These are phyloP conservation scores for Clonostachys solani DNA, from an alignment of 2,329 filamentous ascomycete genomes.

Conservation along the genomic window DNA sequence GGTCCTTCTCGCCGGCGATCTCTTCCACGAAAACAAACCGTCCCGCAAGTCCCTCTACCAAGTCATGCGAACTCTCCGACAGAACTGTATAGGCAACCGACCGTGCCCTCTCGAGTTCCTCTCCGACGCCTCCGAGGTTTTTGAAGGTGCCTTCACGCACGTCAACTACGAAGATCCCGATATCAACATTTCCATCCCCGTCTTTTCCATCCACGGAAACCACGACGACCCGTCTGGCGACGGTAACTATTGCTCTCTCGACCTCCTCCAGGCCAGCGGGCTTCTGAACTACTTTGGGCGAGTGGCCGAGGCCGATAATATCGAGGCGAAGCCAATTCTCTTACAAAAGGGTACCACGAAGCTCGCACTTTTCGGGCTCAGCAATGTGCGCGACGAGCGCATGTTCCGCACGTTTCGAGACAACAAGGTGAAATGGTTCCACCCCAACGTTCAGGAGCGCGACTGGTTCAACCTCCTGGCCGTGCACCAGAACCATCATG, in stretches of 20 bases:
- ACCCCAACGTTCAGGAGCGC: constrained; percentile 69
- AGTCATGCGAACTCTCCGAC: constrained; percentile 89
- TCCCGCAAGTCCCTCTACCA: constrained; percentile 95
- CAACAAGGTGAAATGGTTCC: constrained; percentile 89
- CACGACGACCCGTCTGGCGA: constrained; percentile 98
- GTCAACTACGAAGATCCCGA: constrained; percentile 98
- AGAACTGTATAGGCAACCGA: constrained; percentile 93
- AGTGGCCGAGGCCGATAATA: constrained; percentile 88
- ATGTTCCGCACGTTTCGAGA: constrained; percentile 92
- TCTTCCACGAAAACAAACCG: constrained; percentile 98
- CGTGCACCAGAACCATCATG: constrained; percentile 94
- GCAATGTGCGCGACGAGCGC: constrained; percentile 93
- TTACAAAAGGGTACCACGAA: constrained; percentile 93
- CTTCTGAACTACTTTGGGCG: constrained; percentile 95
- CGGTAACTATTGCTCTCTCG: constrained; percentile 85
- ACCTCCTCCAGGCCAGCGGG: constrained; percentile 85
- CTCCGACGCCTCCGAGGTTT: constrained; percentile 87
- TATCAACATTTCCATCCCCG: constrained; percentile 94
- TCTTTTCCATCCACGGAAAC: constrained; percentile 98
- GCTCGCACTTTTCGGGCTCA: constrained; percentile 87
- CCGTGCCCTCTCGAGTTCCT: constrained; percentile 94
- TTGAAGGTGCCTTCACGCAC: constrained; percentile 84
- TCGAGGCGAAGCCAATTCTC: constrained; percentile 84
- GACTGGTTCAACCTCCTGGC: constrained; percentile 97
- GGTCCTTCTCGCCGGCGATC: constrained; percentile 89